A percentile compares a stretch with the other conserved stretches of the same genome.
Evolutionary conservation across 768 basidiomycete species (phyloP).

Genomic region (Saitozyma podzolica): DNA sequence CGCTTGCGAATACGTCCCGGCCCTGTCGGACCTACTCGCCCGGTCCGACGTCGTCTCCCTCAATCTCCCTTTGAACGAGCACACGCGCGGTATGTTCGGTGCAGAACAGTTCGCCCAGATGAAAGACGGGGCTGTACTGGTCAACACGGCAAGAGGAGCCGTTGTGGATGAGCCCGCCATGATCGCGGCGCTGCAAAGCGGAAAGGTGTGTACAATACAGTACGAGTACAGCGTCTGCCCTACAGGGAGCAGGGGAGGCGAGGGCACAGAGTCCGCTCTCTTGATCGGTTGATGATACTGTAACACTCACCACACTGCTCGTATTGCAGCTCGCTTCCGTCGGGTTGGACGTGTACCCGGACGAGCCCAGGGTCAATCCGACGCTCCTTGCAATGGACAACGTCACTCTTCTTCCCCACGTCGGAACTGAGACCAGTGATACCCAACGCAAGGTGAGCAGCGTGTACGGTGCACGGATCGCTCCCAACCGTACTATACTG

Average conservation of each 20-base stretch:
- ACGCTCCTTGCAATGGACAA: conserved; percentile 77
- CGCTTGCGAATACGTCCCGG: conserved; percentile 68
- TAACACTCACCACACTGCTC: neutral
- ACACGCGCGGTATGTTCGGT: conserved; percentile 71
- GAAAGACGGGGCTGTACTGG: conserved; percentile 73
- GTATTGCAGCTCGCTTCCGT: conserved; percentile 66
- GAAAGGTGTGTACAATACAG: conserved; percentile 67
- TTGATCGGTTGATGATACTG: neutral
- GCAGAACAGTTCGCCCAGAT: conserved; percentile 73
- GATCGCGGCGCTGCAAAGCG: conserved; percentile 78
- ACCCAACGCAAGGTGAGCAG: conserved; percentile 42
- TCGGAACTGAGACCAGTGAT: conserved; percentile 60
- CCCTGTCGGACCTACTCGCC: conserved; percentile 64
- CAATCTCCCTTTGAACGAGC: conserved; percentile 73
- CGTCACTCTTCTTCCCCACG: conserved; percentile 82
- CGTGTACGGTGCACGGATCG: neutral
- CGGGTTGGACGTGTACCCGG: conserved; percentile 80
- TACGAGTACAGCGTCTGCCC: neutral
- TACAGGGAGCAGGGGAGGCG: neutral
- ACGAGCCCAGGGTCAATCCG: conserved; percentile 82
- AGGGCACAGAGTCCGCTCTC: too few relatives aligned
- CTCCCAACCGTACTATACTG: too few relatives aligned
- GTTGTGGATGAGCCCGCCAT: conserved; percentile 84
- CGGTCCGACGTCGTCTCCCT: conserved; percentile 81
- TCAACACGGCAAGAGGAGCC: conserved; percentile 89